Base-by-base conservation (phyloP, 1,284 basidiomycete species). In the Microbotryomycetes sp. region DNA sequence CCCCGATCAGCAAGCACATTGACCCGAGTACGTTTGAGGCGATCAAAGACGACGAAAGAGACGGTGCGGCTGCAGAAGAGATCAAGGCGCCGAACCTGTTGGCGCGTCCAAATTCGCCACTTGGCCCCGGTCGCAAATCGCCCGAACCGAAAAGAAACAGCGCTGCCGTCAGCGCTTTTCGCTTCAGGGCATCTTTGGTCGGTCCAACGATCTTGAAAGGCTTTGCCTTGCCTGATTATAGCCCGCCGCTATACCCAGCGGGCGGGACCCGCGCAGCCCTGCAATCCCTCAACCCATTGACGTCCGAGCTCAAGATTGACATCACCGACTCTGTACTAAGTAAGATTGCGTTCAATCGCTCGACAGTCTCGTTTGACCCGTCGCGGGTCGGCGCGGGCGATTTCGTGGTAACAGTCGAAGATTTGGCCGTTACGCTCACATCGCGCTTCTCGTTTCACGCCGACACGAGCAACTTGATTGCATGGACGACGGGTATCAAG, bases 171-270 rank as follows among this genome's bases (percentile, higher is more conserved):
- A 9, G 18, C 9, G 35, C 35, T 13, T 59, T 65, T 28, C 55
- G 64, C n/a, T 50, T 65, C 24, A 48, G 54, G 21, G 48, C 61
- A 21, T 31, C 56, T 29, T 45, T 65, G 24, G 27, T 45, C 24
- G 64, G 64, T 11, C 55, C 60, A 9, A 57, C 56, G 18, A 30
- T 47, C 2, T 35, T 61, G 15, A 29, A 47, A 27, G 30, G n/a
- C 45, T 52, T 61, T 27, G 7, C 45, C 1, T 35, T 54, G 16
- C 60, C 60, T 47, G 35, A 51, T 24, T 52, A 35, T 49, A 27
- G 31, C 3, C 56, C 56, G 16, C 49, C 29, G 6, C 50, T 58
- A 16, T 58, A 58, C n/a, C 56, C 30, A 11, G 48, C 56, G 9
- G 56, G 56, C 3, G 56, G 56, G 5, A 58, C 56, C 15, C 48